These are phyloP conservation scores for Pichia sp. DNA, from an alignment of 1,139 yeast species.

Conservation along the genomic window DNA sequence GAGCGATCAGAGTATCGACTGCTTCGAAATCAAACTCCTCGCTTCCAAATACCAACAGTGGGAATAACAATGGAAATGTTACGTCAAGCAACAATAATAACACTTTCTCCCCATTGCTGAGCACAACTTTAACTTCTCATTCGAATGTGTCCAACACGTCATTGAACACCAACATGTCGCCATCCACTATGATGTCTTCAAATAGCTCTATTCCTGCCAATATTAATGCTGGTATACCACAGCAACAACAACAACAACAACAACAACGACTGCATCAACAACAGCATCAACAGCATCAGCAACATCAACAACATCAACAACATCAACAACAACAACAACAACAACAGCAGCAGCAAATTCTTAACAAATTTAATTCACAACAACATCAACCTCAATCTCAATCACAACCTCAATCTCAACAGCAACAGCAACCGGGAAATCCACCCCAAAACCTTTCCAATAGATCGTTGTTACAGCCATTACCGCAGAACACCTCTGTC, in stretches of 20 bases:
- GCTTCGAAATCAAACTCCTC: slow-evolving; percentile 46
- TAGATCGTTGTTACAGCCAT: slow-evolving; percentile 26
- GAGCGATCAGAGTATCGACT: slow-evolving; percentile 68
- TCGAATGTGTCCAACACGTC: slow-evolving; percentile 25
- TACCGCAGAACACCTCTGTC: slow-evolving; percentile 29
- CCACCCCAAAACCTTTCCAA: slow-evolving; percentile 1
- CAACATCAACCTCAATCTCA: background rate
- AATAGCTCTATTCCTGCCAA: background rate
- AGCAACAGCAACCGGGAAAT: background rate
- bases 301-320: too few species aligned
- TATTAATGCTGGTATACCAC: slow-evolving; percentile 17
- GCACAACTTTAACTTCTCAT: background rate
- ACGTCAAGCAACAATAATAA: background rate
- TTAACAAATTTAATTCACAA: background rate
- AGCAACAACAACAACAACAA: slow-evolving; percentile 19
- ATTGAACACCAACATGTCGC: slow-evolving; percentile 20
- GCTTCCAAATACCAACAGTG: background rate
- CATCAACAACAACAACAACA: background rate
- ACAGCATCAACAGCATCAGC: too few species aligned
- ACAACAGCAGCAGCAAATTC: background rate
- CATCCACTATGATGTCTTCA: slow-evolving; percentile 26
- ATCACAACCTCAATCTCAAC: background rate
- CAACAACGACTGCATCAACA: slow-evolving; percentile 16
- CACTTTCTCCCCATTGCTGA: background rate
- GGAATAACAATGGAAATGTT: background rate